Evolutionary conservation across 2,329 filamentous ascomycete species (phyloP).

Genomic region (Scytalidium sp.): DNA sequence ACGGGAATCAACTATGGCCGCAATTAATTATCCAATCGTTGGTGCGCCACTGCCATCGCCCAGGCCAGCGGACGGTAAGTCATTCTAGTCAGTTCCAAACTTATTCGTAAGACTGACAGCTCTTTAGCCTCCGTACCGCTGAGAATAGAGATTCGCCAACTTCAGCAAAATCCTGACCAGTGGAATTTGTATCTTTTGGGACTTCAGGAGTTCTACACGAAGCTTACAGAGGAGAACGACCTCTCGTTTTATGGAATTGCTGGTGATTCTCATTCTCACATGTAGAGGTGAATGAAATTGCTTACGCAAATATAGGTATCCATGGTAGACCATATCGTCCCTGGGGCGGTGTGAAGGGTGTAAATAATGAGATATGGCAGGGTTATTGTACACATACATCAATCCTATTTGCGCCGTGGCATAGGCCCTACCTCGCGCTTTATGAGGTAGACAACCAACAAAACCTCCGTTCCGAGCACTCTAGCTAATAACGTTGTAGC

Average conservation of each 20-base stretch:
- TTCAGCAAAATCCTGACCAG: conserved; percentile 60
- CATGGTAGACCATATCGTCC: conserved; percentile 69
- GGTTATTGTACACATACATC: conserved; percentile 73
- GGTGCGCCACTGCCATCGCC: conserved; percentile 13
- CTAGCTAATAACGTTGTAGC: conserved; percentile 47
- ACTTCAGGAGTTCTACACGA: conserved; percentile 64
- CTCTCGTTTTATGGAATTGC: conserved; percentile 78
- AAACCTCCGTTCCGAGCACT: not conserved
- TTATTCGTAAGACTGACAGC: not conserved
- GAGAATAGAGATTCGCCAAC: conserved; percentile 65
- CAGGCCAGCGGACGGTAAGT: conserved; percentile 15
- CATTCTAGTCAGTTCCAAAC: not conserved
- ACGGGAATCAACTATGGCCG: conserved; percentile 10
- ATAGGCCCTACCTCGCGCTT: conserved; percentile 72
- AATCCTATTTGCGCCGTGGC: conserved; percentile 77
- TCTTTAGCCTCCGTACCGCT: conserved; percentile 26
- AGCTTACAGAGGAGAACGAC: conserved; percentile 61
- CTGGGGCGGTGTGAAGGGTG: conserved; percentile 52
- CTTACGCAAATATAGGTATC: conserved; percentile 59
- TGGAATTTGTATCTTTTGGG: conserved; percentile 78
- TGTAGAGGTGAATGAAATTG: too few species aligned
- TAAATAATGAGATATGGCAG: conserved; percentile 23
- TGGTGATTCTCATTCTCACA: conserved; percentile 46
- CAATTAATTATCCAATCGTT: conserved; percentile 16
- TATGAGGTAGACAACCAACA: conserved; percentile 43